Percentiles rank a stretch among this genome's conserved stretches.
Conservation (phyloP, 2,329 filamentous ascomycete genomes). For the Stachybotrys echinatus region DNA sequence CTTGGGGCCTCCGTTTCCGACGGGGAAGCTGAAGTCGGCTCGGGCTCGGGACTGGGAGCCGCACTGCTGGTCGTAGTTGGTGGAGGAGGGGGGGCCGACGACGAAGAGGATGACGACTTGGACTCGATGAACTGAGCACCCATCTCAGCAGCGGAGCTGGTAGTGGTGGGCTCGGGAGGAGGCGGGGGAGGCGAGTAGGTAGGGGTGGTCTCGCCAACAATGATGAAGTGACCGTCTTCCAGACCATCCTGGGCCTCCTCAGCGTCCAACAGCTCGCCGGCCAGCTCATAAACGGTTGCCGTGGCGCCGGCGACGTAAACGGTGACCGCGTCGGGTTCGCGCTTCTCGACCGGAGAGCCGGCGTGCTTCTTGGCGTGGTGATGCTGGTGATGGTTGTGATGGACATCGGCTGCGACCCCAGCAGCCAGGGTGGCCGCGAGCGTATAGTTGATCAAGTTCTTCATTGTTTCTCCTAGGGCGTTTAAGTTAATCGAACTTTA, state of each 20-base stretch:
- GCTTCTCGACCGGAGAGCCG: conserved; percentile 42
- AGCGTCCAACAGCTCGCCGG: conserved; percentile 55
- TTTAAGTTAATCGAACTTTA: not conserved
- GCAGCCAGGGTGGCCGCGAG: conserved; percentile 47
- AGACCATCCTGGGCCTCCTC: conserved; percentile 68
- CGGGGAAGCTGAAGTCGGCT: conserved; percentile 15
- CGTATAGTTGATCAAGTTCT: conserved; percentile 42
- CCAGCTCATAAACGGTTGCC: conserved; percentile 66
- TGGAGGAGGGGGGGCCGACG: conserved; percentile 17
- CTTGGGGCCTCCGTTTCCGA: not conserved
- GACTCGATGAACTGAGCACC: conserved; percentile 49
- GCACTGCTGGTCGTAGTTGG: conserved; percentile 5
- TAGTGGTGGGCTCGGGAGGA: conserved; percentile 28
- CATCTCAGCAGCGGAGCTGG: conserved; percentile 26
- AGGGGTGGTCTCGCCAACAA: conserved; percentile 54
- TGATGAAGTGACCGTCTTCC: conserved; percentile 62
- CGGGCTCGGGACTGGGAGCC: conserved; percentile 11
- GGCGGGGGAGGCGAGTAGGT: conserved; percentile 42
- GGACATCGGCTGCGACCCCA: conserved; percentile 52
- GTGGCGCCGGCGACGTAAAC: conserved; percentile 56
- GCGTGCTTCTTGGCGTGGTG: conserved; percentile 51
- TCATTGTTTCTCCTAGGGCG: conserved; percentile 36
- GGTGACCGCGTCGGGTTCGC: conserved; percentile 36
- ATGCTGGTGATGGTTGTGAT: conserved; percentile 52
- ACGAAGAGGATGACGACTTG: conserved; percentile 28